Percentiles rank a stretch among this genome's conserved stretches.
phyloP scores from a whole-genome alignment of 495 filamentous ascomycete species.

The Penicillium desertorum region DNA sequence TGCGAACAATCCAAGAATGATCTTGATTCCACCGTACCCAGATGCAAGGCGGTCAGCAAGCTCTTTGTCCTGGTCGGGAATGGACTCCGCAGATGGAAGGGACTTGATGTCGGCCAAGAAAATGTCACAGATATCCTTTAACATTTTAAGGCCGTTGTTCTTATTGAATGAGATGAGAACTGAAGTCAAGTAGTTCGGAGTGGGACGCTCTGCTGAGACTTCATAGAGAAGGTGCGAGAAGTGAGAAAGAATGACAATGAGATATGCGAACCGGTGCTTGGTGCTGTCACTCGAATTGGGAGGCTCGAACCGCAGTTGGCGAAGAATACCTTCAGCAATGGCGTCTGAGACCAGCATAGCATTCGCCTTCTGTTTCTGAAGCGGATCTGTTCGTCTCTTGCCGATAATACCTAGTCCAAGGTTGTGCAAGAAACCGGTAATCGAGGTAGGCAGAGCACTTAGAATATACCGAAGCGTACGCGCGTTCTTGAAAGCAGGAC shows the following conservation, averaged over 20 bases:
- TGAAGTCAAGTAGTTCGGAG: slow-evolving; percentile 69
- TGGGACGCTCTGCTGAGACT: slow-evolving; percentile 56
- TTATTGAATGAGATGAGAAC: slow-evolving; percentile 86
- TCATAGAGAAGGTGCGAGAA: slow-evolving; percentile 79
- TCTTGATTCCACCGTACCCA: slow-evolving; percentile 69
- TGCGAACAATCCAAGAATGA: slow-evolving; percentile 79
- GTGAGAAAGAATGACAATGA: slow-evolving; percentile 74
- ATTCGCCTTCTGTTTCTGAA: slow-evolving; percentile 66
- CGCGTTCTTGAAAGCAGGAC: slow-evolving; percentile 72
- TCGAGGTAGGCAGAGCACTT: slow-evolving; percentile 66
- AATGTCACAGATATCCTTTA: slow-evolving; percentile 71
- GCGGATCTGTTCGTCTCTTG: slow-evolving; percentile 64
- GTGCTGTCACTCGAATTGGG: slow-evolving; percentile 42
- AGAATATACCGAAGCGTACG: slow-evolving; percentile 73
- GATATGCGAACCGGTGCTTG: slow-evolving; percentile 67
- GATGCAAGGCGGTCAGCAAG: slow-evolving; percentile 52
- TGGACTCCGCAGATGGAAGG: slow-evolving; percentile 36
- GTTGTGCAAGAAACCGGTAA: slow-evolving; percentile 73
- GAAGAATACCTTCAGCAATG: slow-evolving; percentile 68
- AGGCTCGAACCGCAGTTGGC: slow-evolving; percentile 57
- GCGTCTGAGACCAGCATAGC: slow-evolving; percentile 70
- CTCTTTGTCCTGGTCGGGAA: slow-evolving; percentile 44
- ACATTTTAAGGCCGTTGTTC: slow-evolving; percentile 66
- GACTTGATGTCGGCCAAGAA: slow-evolving; percentile 68
- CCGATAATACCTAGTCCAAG: slow-evolving; percentile 77